phyloP scores from a whole-genome alignment of 2,329 filamentous ascomycete species.

The Fusarium pilosicola region DNA sequence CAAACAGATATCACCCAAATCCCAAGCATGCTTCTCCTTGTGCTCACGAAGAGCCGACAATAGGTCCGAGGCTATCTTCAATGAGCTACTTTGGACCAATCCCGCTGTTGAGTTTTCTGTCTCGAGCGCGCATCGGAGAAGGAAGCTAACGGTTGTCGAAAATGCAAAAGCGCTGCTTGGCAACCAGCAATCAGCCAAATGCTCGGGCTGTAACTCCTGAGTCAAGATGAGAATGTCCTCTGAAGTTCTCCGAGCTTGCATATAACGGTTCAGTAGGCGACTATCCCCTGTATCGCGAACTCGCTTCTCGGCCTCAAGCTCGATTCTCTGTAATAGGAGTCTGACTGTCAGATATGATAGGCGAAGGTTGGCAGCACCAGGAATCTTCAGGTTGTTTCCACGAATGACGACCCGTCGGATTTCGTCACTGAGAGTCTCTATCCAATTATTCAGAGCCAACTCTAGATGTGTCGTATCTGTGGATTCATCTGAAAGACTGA shows the following conservation, averaged over 20 bases:
- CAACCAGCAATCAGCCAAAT: conserved; percentile 62
- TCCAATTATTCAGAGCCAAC: conserved; percentile 55
- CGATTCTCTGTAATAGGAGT: conserved; percentile 58
- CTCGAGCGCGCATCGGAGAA: conserved; percentile 60
- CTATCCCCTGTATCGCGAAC: conserved; percentile 32
- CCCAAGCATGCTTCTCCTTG: conserved; percentile 55
- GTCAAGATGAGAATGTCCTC: conserved; percentile 61
- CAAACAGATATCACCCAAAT: conserved; percentile 61
- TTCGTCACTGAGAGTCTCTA: conserved; percentile 52
- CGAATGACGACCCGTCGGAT: conserved; percentile 54
- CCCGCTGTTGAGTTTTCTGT: conserved; percentile 50
- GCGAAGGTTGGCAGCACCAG: conserved; percentile 62
- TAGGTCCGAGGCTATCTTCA: conserved; percentile 56
- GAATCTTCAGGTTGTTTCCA: conserved; percentile 52
- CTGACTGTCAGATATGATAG: conserved; percentile 60
- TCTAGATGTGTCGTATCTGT: conserved; percentile 49
- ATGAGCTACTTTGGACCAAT: conserved; percentile 51
- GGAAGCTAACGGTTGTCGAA: conserved; percentile 60
- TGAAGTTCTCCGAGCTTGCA: conserved; percentile 55
- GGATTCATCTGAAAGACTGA: conserved; percentile 43
- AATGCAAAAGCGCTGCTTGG: conserved; percentile 59
- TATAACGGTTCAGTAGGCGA: conserved; percentile 47
- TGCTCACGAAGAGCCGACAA: conserved; percentile 53
- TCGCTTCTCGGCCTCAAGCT: conserved; percentile 54
- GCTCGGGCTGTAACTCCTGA: conserved; percentile 55